phyloP scores from a whole-genome alignment of 108 stramenopile genomes.

The Cyclotella baltica region DNA sequence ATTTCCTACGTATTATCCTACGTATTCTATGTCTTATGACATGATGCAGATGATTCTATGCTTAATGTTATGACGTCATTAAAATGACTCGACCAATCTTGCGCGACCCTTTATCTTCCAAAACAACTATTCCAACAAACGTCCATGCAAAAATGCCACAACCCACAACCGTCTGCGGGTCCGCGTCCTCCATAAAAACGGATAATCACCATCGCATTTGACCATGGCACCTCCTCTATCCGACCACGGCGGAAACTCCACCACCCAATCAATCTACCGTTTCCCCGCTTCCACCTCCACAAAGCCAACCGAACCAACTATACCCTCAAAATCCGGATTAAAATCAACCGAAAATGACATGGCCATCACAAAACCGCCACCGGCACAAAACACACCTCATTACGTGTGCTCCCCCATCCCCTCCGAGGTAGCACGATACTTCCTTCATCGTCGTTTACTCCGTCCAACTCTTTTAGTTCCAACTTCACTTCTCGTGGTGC shows the following conservation, averaged over 20 bases:
- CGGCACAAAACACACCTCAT: slow-evolving; percentile 9
- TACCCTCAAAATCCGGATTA: neutral
- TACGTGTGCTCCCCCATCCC: slow-evolving; percentile 33
- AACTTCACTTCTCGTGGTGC: slow-evolving; percentile 8
- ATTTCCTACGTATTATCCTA: no score
- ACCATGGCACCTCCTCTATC: slow-evolving; percentile 31
- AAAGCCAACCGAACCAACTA: neutral
- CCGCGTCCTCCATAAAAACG: no score
- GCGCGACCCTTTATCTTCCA: no score
- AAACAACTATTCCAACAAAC: no score
- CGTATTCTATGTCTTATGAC: no score
- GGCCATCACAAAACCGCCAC: neutral
- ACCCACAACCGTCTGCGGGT: no score
- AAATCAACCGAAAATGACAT: neutral
- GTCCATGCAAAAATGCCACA: no score
- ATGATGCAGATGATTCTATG: no score
- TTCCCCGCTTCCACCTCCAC: slow-evolving; percentile 22
- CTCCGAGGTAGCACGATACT: slow-evolving; percentile 11
- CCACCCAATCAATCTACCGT: slow-evolving; percentile 28
- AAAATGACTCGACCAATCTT: no score
- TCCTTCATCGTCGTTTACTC: slow-evolving; percentile 32
- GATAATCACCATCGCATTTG: neutral
- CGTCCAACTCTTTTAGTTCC: slow-evolving; percentile 32
- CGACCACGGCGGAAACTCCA: neutral
- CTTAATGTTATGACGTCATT: no score